Conservation (phyloP, 2,329 filamentous ascomycete genomes). For the Chaetomium sp. region DNA sequence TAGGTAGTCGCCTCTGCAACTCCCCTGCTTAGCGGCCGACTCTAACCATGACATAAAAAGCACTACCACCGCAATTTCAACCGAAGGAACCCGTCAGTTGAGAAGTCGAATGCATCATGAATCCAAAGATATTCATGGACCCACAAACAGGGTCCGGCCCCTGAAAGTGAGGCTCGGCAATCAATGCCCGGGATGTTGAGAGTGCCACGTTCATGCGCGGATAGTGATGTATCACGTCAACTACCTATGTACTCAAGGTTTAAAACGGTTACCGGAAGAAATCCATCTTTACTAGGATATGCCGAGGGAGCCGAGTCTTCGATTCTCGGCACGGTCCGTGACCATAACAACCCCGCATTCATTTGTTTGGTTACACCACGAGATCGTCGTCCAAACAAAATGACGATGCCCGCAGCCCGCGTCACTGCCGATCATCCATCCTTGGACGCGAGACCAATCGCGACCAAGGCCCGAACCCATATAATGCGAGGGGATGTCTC, state of each 20-base stretch:
- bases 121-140: not conserved
- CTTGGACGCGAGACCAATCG: not conserved
- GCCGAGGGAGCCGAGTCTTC: not conserved
- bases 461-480: not conserved
- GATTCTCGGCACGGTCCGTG: not conserved
- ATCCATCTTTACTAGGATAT: not conserved
- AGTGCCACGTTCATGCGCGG: not conserved
- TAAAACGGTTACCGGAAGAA: not conserved
- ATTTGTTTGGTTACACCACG: slow-evolving; percentile 10
- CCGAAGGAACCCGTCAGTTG: not conserved
- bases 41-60: not conserved
- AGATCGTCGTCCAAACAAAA: slow-evolving; percentile 10
- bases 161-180: not conserved
- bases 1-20: no score
- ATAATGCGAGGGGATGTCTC: not conserved
- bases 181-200: not conserved
- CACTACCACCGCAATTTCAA: not conserved
- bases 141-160: not conserved
- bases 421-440: slow-evolving; percentile 11
- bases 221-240: not conserved
- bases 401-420: slow-evolving; percentile 16
- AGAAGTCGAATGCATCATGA: not conserved
- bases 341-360: not conserved
- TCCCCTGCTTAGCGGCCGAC: not conserved
- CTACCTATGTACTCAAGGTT: not conserved